These are phyloP conservation scores for Arthroderma uncinatum DNA, from an alignment of 2,329 filamentous ascomycete species.

Conservation along the genomic window DNA sequence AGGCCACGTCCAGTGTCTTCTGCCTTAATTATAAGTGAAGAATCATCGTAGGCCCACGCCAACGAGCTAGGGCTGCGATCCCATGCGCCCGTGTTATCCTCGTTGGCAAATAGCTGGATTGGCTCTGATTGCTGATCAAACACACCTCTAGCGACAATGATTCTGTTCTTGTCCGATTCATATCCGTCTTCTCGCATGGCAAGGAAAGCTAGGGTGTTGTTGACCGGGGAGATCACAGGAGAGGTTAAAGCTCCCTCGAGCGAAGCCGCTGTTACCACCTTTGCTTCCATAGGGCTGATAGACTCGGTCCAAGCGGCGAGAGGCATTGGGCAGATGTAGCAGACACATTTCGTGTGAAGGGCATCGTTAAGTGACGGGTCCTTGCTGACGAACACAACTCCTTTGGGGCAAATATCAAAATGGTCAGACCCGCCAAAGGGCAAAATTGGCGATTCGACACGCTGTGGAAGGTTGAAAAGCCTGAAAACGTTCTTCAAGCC, in stretches of 20 bases:
- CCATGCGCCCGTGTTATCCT: conserved; percentile 33
- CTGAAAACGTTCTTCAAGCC: conserved; percentile 28
- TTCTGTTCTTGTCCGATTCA: conserved; percentile 38
- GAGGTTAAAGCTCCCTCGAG: conserved; percentile 36
- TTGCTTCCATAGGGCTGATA: conserved; percentile 25
- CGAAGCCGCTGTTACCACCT: conserved; percentile 15
- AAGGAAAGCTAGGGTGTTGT: conserved; percentile 34
- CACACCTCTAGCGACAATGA: conserved; percentile 30
- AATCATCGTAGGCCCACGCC: conserved; percentile 34
- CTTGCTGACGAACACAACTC: conserved; percentile 38
- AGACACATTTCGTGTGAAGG: conserved; percentile 37
- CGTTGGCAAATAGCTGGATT: conserved; percentile 29
- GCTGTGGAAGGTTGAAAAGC: conserved; percentile 29
- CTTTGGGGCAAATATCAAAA: conserved; percentile 37
- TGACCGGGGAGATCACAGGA: conserved; percentile 36
- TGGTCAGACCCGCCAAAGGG: conserved; percentile 38
- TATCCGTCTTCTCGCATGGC: conserved; percentile 37
- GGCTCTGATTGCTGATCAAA: conserved; percentile 20
- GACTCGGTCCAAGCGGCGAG: conserved; percentile 28
- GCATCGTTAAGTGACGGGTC: conserved; percentile 37
- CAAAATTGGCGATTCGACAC: conserved; percentile 37
- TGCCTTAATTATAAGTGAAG: conserved; percentile 31
- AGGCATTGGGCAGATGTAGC: conserved; percentile 36
- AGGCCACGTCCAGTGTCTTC: conserved; percentile 34
- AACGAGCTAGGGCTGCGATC: conserved; percentile 32